Conservation (phyloP, 768 basidiomycete species). For the Leccinum boreale region DNA sequence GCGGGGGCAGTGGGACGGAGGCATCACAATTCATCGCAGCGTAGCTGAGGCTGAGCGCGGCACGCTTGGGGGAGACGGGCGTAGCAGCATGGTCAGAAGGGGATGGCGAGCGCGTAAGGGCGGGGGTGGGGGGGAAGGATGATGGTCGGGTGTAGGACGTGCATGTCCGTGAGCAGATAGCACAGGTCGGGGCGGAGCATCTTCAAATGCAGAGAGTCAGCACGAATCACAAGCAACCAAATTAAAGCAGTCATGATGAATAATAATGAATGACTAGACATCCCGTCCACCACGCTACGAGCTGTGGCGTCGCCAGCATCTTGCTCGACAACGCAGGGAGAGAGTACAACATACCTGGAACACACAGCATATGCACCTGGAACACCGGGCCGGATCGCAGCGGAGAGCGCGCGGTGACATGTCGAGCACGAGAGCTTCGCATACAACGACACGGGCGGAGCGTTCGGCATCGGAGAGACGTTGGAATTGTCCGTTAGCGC, state of each 20-base stretch:
- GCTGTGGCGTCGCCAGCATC: neutral
- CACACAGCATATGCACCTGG: constrained; percentile 9
- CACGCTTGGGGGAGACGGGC: constrained; percentile 27
- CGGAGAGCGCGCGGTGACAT: constrained; percentile 28
- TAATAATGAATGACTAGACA: neutral
- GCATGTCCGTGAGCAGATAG: constrained; percentile 37
- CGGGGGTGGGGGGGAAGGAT: constrained; percentile 37
- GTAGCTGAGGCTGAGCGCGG: constrained; percentile 22
- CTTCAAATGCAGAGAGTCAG: constrained; percentile 19
- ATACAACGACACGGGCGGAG: neutral
- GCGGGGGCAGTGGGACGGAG: neutral
- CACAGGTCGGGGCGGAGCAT: constrained; percentile 33
- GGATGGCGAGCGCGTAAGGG: constrained; percentile 34
- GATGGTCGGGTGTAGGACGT: constrained; percentile 30
- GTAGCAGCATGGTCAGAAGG: constrained; percentile 13
- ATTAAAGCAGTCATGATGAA: neutral
- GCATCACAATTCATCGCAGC: constrained; percentile 22
- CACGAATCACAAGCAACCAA: neutral
- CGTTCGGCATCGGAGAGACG: neutral
- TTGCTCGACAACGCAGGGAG: neutral
- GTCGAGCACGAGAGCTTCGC: constrained; percentile 27
- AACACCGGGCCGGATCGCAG: constrained; percentile 14
- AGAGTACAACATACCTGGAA: constrained; percentile 18
- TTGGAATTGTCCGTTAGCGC: constrained; percentile 22
- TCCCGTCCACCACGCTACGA: neutral